Conservation (phyloP, 148 eudicot species). For the Fagopyrum tataricum region DNA sequence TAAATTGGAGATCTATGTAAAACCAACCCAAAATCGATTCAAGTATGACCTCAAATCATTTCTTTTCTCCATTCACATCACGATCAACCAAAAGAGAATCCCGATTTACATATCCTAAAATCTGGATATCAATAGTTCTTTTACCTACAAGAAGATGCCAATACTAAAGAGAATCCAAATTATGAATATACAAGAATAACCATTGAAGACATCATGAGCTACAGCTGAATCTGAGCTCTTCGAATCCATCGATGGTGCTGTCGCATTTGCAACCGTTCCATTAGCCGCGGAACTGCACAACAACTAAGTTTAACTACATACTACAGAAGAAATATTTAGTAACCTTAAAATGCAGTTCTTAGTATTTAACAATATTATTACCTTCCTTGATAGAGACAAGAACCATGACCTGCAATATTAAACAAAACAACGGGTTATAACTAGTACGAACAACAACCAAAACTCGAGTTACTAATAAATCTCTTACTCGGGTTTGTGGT, state of each 20-base stretch:
- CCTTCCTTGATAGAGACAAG: constrained; percentile 89
- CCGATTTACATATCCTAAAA: neutral
- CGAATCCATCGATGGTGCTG: constrained; percentile 11
- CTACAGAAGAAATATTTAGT: neutral
- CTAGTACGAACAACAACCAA: neutral
- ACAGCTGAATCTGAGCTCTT: neutral
- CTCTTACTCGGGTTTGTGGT: constrained; percentile 80
- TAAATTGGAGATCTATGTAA: too few relatives aligned
- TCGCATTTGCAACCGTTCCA: constrained; percentile 8
- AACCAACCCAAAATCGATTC: neutral
- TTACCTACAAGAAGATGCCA: neutral
- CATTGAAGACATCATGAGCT: neutral
- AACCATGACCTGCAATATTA: constrained; percentile 66
- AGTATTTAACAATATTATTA: constrained; percentile 16
- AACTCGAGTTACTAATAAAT: neutral
- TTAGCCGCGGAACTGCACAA: neutral
- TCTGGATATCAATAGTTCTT: neutral
- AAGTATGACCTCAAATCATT: neutral
- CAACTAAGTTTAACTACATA: neutral
- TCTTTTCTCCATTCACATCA: neutral
- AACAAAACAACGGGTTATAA: neutral
- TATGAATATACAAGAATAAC: neutral
- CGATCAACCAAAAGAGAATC: neutral
- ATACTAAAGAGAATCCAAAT: neutral
- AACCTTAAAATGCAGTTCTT: neutral